Percentiles rank a stretch among this genome's conserved stretches.
phyloP scores from a whole-genome alignment of 306 rosid species.

The Aeschynomene evenia region DNA sequence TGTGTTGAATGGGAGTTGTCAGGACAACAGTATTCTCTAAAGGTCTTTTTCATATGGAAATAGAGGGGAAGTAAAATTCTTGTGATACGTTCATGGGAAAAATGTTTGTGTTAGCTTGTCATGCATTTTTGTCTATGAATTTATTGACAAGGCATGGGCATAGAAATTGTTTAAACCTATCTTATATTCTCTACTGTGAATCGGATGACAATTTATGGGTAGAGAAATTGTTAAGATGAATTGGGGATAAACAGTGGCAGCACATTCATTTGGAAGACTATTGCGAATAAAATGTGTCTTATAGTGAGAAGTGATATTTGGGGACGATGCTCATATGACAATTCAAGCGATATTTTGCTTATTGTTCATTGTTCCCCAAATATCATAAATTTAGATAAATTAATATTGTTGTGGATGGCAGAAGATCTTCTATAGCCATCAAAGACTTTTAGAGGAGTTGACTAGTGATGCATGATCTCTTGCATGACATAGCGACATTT shows the following conservation, averaged over 20 bases:
- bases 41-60: not conserved
- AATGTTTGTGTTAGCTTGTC: not conserved
- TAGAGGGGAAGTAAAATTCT: not conserved
- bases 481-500: not conserved
- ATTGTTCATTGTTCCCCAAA: not conserved
- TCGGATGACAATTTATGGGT: not conserved
- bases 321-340: not conserved
- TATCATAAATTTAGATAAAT: not conserved
- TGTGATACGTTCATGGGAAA: not conserved
- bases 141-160: too few relatives aligned
- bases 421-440: not conserved
- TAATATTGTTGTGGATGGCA: not conserved
- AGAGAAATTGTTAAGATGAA: not conserved
- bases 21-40: not conserved
- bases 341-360: not conserved
- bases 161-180: too few relatives aligned
- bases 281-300: not conserved
- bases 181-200: not conserved
- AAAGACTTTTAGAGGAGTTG: not conserved
- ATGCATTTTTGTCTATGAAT: not conserved
- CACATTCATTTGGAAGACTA: not conserved
- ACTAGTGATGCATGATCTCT: not conserved
- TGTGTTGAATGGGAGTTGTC: constrained; percentile 6
- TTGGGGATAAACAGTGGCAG: not conserved
- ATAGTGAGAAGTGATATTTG: not conserved